These are phyloP conservation scores for Raphanus raphanistrum DNA, from an alignment of 345 rosid genomes.

Conservation along the genomic window DNA sequence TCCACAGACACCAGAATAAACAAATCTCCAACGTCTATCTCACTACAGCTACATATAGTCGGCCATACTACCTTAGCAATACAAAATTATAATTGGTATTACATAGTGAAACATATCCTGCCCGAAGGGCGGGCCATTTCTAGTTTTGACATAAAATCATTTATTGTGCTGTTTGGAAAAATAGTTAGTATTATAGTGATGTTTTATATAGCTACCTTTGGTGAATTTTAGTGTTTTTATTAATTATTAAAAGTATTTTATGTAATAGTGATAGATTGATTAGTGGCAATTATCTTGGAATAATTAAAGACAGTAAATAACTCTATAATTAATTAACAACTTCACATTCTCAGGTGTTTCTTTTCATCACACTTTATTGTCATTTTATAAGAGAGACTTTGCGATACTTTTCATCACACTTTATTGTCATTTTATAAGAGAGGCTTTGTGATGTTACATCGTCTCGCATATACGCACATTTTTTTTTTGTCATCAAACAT, in stretches of 20 bases:
- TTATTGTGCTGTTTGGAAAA: background rate
- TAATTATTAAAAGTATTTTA: background rate
- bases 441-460: slow-evolving; percentile 42
- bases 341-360: slow-evolving; percentile 36
- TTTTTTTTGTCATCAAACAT: too few relatives aligned
- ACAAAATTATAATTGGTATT: too few relatives aligned
- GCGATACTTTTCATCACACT: slow-evolving; percentile 29
- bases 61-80: too few relatives aligned
- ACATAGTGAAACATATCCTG: too few relatives aligned
- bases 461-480: slow-evolving; percentile 19
- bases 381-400: slow-evolving; percentile 18
- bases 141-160: background rate
- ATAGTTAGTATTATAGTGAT: too few relatives aligned
- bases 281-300: background rate
- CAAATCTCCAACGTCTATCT: too few relatives aligned
- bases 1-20: too few relatives aligned
- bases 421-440: slow-evolving; percentile 16
- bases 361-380: slow-evolving; percentile 32
- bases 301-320: background rate
- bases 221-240: background rate
- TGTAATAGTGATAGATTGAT: background rate
- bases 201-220: background rate
- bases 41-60: too few relatives aligned
- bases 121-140: too few relatives aligned
- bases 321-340: background rate